Evolutionary conservation across 2,329 filamentous ascomycete species (phyloP), one percentile per base, ranked within the genome.

Genomic region (Periconia macrospinosa): DNA sequence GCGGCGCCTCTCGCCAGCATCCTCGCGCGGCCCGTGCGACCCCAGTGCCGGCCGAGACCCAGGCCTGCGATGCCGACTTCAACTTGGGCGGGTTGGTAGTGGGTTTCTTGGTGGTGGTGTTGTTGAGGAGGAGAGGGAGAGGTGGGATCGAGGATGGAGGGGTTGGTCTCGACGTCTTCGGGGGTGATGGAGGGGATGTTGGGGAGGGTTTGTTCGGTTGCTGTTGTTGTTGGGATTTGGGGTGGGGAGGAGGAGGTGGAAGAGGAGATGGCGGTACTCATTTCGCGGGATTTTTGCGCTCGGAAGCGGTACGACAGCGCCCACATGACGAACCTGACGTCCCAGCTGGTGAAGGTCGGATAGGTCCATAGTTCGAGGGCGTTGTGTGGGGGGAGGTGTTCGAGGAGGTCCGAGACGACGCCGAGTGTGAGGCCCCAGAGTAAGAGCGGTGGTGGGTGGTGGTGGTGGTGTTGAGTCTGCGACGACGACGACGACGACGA

Each of bases 371-470:
- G 69, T 33, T 82, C 75, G 3, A 88, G 78, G 1, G 85, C 81
- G 49, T 82, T 84, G 57, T 83, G 76, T 1, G 86, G 85, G n/a
- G 86, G 86, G 3, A 89, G 72, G 63, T 87, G 80, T 58, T 89
- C 85, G 20, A 89, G 77, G 58, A 89, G 85, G 69, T 90, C 87
- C 15, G 84, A 83, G 40, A 89, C 71, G 30, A 90, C 83, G 6
- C 86, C 86, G 1, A 89, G 75, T 0, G 87, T 89, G 33, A 90
- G 69, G 0, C 87, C 87, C 87, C 87, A 90, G 1, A 89, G 81
- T 11, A 88, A 71, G 1, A 89, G 74, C 2, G 85, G 83, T n/a
- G 68, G 68, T 3, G 33, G 33, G 11, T 37, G 33, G 5, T 27
- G 23, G 3, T 27, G 23, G 3, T 27, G 23, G 23, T 27, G 5